Percentiles rank a stretch among this genome's conserved stretches.
These are phyloP conservation scores for Fusarium foetens DNA, from an alignment of 2,329 filamentous ascomycete genomes.

Conservation along the genomic window DNA sequence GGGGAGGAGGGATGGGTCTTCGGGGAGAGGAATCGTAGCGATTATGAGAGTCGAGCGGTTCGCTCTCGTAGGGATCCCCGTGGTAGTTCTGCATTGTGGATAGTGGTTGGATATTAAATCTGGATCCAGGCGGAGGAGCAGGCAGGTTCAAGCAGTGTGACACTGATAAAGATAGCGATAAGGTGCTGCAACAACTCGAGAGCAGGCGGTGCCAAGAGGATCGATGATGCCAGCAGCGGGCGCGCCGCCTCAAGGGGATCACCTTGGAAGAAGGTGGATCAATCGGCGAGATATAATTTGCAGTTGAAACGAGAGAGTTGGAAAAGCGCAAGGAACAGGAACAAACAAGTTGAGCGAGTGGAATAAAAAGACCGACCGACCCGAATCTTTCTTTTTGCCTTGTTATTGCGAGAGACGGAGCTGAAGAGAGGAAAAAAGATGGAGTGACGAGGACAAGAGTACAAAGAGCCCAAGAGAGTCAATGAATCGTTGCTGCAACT, in stretches of 20 bases:
- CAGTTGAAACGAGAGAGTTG: constrained; percentile 20
- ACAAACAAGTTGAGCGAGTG: constrained; percentile 23
- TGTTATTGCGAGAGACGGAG: constrained; percentile 19
- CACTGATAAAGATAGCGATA: constrained; percentile 1
- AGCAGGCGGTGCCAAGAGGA: constrained; percentile 25
- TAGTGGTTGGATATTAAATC: constrained; percentile 15
- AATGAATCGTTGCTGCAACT: constrained; percentile 40
- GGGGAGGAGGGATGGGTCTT: constrained; percentile 35
- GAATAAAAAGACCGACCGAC: constrained; percentile 20
- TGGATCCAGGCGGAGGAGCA: constrained; percentile 26
- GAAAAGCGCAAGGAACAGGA: constrained; percentile 28
- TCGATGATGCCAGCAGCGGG: constrained; percentile 37
- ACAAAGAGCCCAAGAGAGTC: constrained; percentile 8
- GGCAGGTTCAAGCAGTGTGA: not conserved
- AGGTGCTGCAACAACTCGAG: constrained; percentile 8
- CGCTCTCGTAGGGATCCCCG: constrained; percentile 50
- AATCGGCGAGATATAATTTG: constrained; percentile 16
- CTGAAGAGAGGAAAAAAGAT: constrained; percentile 15
- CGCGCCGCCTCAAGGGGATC: constrained; percentile 33
- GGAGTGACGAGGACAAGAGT: constrained; percentile 19
- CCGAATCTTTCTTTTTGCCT: not conserved
- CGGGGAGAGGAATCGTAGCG: constrained; percentile 40
- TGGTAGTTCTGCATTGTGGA: constrained; percentile 49
- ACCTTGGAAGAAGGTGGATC: constrained; percentile 18
- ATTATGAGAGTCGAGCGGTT: constrained; percentile 48